phyloP scores from a whole-genome alignment of 164 flowering plant genomes.

The Protea cynaroides region DNA sequence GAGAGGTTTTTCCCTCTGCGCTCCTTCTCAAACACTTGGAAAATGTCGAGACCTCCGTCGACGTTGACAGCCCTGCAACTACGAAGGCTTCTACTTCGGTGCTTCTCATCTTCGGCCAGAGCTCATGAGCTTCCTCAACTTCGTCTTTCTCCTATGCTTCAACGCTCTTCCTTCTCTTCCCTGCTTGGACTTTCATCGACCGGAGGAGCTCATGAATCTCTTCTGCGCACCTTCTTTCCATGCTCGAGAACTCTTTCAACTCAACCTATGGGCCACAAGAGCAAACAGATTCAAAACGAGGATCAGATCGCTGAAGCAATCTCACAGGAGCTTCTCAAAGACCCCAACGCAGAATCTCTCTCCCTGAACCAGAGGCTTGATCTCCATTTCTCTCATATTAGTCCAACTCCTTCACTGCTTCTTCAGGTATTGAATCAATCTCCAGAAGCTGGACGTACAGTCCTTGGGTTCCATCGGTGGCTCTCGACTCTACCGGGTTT shows the following conservation, averaged over 20 bases:
- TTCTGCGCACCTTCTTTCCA: slow-evolving; percentile 3
- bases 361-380: slow-evolving; percentile 53
- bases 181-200: slow-evolving; percentile 1
- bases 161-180: slow-evolving; percentile 4
- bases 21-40: no score
- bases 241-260: slow-evolving; percentile 1
- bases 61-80: slow-evolving; percentile 27
- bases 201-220: not conserved
- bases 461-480: slow-evolving; percentile 60
- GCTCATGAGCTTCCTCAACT: slow-evolving; percentile 5
- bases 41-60: slow-evolving; percentile 9
- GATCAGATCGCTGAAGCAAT: slow-evolving; percentile 40
- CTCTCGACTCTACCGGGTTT: slow-evolving; percentile 37
- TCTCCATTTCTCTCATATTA: slow-evolving; percentile 58
- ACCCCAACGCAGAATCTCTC: slow-evolving; percentile 34
- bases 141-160: slow-evolving; percentile 11
- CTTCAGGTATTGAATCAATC: slow-evolving; percentile 49
- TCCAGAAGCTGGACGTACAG: slow-evolving; percentile 68
- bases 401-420: slow-evolving; percentile 38
- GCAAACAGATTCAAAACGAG: not conserved
- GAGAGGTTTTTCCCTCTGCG: no score
- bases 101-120: slow-evolving; percentile 18
- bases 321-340: slow-evolving; percentile 55
- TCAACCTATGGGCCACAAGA: not conserved
- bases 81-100: slow-evolving; percentile 31